Percentiles rank a stretch among this genome's conserved stretches.
Conservation (phyloP, 2,329 filamentous ascomycete genomes). For the Hawksworthiomyces lignivorus region DNA sequence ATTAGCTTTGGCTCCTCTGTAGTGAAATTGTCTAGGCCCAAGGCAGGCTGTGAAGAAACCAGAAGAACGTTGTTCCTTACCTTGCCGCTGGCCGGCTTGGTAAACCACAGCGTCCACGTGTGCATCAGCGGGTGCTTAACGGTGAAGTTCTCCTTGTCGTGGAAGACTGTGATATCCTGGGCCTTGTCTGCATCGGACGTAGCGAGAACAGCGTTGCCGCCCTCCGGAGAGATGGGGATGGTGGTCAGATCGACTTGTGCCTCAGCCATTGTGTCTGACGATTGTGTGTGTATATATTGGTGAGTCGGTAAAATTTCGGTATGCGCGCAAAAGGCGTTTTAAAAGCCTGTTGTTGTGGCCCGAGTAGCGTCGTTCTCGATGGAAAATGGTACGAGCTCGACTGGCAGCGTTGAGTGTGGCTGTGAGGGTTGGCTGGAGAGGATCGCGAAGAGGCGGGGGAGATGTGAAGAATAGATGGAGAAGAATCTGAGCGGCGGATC, state of each 20-base stretch:
- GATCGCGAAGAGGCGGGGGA: too few relatives aligned
- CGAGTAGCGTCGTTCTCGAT: too few relatives aligned
- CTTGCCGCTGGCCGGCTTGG: slow-evolving; percentile 94
- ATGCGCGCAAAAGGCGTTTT: too few relatives aligned
- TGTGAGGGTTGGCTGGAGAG: too few relatives aligned
- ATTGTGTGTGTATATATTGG: neutral
- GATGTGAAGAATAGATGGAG: too few relatives aligned
- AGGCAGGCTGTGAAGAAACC: too few relatives aligned
- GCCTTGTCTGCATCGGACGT: slow-evolving; percentile 35
- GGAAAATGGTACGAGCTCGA: too few relatives aligned
- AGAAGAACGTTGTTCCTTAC: too few relatives aligned
- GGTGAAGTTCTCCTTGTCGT: slow-evolving; percentile 98
- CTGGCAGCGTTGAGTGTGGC: too few relatives aligned
- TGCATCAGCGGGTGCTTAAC: slow-evolving; percentile 98
- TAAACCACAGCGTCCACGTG: slow-evolving; percentile 99
- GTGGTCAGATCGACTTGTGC: slow-evolving; percentile 60
- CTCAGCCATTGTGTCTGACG: slow-evolving; percentile 28
- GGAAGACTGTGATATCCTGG: slow-evolving; percentile 86
- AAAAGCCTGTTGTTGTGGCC: too few relatives aligned
- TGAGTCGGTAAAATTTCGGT: neutral
- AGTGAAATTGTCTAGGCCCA: neutral
- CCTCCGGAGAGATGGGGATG: slow-evolving; percentile 58
- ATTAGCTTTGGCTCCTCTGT: slow-evolving; percentile 7
- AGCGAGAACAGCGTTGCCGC: slow-evolving; percentile 45
- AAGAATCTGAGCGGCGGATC: too few relatives aligned